phyloP scores from a whole-genome alignment of 768 basidiomycete species.

The Rhodocollybia butyracea region DNA sequence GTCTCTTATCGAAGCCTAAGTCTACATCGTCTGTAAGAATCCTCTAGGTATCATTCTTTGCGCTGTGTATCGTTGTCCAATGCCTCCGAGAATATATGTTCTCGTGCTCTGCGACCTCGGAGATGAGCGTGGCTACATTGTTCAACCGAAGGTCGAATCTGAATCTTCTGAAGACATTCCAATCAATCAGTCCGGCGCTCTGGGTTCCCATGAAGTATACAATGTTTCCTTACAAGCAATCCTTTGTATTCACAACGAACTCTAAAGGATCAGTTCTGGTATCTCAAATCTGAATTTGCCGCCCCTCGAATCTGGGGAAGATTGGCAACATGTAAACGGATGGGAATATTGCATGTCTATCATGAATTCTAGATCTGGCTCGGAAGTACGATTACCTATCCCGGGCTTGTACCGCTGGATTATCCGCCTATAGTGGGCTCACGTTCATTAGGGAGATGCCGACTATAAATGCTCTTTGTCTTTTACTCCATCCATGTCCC shows the following conservation, averaged over 20 bases:
- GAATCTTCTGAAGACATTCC: neutral
- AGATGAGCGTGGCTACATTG: neutral
- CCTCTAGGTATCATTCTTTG: no score
- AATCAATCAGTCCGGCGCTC: neutral
- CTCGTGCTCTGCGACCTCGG: no score
- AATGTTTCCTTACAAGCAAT: neutral
- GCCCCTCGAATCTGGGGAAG: neutral
- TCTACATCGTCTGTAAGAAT: no score
- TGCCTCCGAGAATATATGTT: no score
- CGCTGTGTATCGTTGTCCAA: no score
- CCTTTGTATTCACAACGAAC: neutral
- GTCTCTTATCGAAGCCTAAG: no score
- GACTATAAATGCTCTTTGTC: neutral
- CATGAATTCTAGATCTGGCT: neutral
- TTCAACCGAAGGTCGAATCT: neutral
- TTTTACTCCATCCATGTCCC: neutral
- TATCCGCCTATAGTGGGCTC: neutral
- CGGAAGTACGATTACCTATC: neutral
- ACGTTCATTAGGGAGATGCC: neutral
- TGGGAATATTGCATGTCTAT: neutral
- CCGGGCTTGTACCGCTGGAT: neutral
- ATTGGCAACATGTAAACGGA: neutral
- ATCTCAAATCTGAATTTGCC: neutral
- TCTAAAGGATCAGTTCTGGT: neutral
- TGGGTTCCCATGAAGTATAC: neutral